Percentiles rank a stretch among this genome's conserved stretches.
phyloP scores from a whole-genome alignment of 345 rosid species.

The Syzygium aqueum region DNA sequence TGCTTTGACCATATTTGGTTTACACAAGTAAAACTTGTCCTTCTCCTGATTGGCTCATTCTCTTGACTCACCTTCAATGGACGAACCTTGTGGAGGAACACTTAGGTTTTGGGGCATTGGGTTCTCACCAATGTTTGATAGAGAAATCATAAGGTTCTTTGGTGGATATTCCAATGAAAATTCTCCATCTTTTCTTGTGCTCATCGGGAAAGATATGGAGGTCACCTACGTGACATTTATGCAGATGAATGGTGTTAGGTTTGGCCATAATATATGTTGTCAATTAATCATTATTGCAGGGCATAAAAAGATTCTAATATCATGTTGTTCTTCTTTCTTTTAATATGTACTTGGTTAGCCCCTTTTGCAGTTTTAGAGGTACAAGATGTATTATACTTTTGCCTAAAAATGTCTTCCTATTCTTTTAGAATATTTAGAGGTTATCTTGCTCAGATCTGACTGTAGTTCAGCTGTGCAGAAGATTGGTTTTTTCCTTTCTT shows the following conservation, averaged over 20 bases:
- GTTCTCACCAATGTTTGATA: neutral
- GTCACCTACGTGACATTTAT: neutral
- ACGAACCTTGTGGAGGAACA: neutral
- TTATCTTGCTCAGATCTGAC: neutral
- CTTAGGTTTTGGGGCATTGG: neutral
- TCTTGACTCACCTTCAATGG: neutral
- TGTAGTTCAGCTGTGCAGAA: neutral
- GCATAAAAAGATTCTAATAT: neutral
- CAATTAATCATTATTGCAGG: neutral
- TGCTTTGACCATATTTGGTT: neutral
- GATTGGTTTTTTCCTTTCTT: neutral
- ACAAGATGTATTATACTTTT: neutral
- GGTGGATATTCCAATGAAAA: neutral
- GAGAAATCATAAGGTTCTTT: neutral
- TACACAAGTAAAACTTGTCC: neutral
- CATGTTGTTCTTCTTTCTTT: neutral
- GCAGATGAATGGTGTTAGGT: neutral
- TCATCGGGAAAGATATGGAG: neutral
- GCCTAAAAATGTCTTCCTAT: neutral
- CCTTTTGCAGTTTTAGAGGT: neutral
- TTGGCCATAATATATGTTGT: neutral
- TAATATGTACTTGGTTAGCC: neutral
- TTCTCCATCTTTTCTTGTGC: neutral
- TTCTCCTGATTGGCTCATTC: neutral
- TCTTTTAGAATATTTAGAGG: neutral